Percentiles rank a stretch among this genome's conserved stretches.
Evolutionary conservation across 331 rosid genomes (phyloP).

Genomic region (Malus hybrid): DNA sequence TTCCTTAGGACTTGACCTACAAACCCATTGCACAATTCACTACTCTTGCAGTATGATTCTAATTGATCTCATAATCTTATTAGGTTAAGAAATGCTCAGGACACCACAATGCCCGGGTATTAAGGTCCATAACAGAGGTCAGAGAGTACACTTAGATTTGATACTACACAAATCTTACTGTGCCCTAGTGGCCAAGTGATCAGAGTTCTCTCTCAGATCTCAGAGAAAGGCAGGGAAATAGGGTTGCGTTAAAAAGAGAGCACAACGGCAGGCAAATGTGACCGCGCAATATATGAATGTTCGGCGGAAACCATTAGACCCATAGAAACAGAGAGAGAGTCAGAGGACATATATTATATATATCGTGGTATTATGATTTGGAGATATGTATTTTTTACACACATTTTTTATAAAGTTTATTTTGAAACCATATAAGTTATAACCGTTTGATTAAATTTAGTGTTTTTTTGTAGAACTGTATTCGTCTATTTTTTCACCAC

Average conservation of each 20-base stretch:
- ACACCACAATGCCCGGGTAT: neutral
- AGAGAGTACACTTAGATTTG: neutral
- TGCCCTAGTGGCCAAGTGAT: neutral
- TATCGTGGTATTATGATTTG: too few species aligned
- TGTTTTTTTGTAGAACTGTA: too few species aligned
- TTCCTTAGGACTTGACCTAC: neutral
- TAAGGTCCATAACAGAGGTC: neutral
- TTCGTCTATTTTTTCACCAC: too few species aligned
- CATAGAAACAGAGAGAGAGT: neutral
- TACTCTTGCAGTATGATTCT: neutral
- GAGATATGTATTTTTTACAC: too few species aligned
- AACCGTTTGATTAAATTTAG: too few species aligned
- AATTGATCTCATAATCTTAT: neutral
- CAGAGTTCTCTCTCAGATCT: neutral
- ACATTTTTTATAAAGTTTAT: too few species aligned
- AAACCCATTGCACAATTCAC: neutral
- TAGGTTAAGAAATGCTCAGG: neutral
- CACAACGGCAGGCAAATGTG: neutral
- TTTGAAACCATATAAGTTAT: too few species aligned
- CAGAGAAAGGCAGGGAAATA: neutral
- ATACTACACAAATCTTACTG: neutral
- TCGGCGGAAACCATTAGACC: too few species aligned
- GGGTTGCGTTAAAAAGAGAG: neutral
- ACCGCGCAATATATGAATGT: too few species aligned
- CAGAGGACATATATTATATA: neutral